Conservation (phyloP, 1,284 basidiomycete species). For the Malassezia dermatis region DNA sequence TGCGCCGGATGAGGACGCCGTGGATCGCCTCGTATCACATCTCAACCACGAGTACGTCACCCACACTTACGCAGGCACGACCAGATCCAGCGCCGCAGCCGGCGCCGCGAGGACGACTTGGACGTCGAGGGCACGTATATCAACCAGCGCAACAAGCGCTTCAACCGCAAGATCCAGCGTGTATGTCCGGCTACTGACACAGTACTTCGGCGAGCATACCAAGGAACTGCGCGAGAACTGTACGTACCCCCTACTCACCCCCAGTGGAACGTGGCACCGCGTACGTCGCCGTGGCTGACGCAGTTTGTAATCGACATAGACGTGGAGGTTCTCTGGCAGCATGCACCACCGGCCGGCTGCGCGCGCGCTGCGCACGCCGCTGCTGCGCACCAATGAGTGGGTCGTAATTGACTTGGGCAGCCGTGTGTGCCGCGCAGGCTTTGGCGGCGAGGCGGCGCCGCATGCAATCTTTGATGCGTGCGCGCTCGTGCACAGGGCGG, state of each 20-base stretch:
- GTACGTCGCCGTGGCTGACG: conserved; percentile 5
- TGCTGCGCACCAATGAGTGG: conserved; percentile 21
- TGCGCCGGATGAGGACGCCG: conserved; percentile 84
- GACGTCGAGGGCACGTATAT: conserved; percentile 96
- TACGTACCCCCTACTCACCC: conserved; percentile 15
- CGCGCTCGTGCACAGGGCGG: conserved; percentile 8
- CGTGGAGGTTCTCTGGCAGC: neutral
- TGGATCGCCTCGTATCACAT: conserved; percentile 80
- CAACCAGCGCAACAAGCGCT: conserved; percentile 92
- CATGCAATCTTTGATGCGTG: conserved; percentile 41
- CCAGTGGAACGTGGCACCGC: conserved; percentile 23
- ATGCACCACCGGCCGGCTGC: neutral
- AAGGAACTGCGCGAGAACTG: conserved; percentile 54
- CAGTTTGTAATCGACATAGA: neutral
- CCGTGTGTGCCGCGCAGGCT: conserved; percentile 33
- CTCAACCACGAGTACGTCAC: conserved; percentile 78
- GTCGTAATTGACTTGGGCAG: conserved; percentile 40
- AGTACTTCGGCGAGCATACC: conserved; percentile 93
- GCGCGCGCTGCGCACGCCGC: neutral
- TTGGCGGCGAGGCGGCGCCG: conserved; percentile 38
- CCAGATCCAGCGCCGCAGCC: conserved; percentile 58
- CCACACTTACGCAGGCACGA: conserved; percentile 15
- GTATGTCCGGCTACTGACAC: conserved; percentile 5
- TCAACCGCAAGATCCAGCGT: conserved; percentile 96
- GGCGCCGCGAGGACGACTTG: conserved; percentile 77